Percentiles rank a stretch among this genome's conserved stretches.
Evolutionary conservation across 139 green algal genomes (phyloP).

Genomic region (Picochlorum sp.): DNA sequence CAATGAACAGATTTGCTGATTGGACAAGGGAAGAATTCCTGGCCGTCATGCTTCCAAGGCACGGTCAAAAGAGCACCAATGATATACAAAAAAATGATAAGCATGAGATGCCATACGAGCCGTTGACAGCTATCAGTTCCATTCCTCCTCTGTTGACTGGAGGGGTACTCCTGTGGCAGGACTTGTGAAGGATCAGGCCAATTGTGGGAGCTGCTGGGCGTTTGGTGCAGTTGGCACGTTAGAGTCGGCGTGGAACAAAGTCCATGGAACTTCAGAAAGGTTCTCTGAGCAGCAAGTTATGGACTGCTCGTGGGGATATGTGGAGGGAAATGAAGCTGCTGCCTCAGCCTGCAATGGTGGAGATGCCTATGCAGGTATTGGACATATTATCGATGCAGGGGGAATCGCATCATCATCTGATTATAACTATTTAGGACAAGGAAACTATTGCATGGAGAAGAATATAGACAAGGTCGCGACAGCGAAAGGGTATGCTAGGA

Average conservation of each 20-base stretch:
- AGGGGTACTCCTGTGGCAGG: constrained; percentile 42
- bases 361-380: constrained; percentile 19
- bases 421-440: constrained; percentile 37
- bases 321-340: constrained; percentile 18
- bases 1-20: constrained; percentile 44
- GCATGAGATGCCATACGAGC: constrained; percentile 26
- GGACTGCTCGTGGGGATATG: constrained; percentile 51
- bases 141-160: constrained; percentile 52
- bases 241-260: constrained; percentile 50
- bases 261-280: constrained; percentile 39
- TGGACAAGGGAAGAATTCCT: constrained; percentile 39
- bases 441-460: constrained; percentile 33
- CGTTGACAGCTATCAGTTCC: not conserved
- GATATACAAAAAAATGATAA: not conserved
- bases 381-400: constrained; percentile 19
- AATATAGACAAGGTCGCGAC: not conserved
- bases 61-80: not conserved
- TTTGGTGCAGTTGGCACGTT: constrained; percentile 49
- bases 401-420: constrained; percentile 20
- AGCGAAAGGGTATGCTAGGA: constrained; percentile 38
- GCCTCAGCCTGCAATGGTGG: constrained; percentile 35
- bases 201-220: constrained; percentile 49
- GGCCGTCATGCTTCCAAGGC: constrained; percentile 32
- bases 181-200: constrained; percentile 64
- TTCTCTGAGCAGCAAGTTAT: constrained; percentile 71